phyloP scores from a whole-genome alignment of 2,329 filamentous ascomycete genomes.

The Fusarium temperatum region DNA sequence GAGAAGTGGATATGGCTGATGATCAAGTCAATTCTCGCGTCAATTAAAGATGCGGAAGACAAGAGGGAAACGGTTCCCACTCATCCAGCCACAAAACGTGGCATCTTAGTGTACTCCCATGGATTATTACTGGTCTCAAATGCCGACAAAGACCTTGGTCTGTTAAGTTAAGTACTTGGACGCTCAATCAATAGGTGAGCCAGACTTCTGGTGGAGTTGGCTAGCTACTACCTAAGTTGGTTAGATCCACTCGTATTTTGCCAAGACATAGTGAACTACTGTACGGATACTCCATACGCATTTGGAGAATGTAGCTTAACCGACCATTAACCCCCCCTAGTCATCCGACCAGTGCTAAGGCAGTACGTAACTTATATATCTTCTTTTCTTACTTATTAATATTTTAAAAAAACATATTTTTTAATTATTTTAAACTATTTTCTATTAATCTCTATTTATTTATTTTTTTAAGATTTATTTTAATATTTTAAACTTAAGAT shows the following conservation, averaged over 20 bases:
- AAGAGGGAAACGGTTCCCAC: slow-evolving; percentile 1
- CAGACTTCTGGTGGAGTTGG: not conserved
- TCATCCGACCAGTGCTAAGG: no score
- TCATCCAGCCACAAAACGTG: slow-evolving; percentile 8
- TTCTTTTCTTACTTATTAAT: no score
- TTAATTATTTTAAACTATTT: no score
- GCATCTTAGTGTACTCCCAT: not conserved
- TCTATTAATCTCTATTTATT: no score
- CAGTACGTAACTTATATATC: no score
- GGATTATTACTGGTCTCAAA: not conserved
- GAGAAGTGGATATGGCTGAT: not conserved
- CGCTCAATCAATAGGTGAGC: not conserved
- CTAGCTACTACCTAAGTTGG: not conserved
- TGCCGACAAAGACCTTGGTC: slow-evolving; percentile 14
- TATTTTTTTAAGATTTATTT: no score
- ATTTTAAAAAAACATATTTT: no score
- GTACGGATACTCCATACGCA: not conserved
- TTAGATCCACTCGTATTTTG: not conserved
- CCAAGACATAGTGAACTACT: slow-evolving; percentile 1
- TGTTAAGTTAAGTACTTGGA: not conserved
- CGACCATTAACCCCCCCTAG: no score
- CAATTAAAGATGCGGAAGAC: not conserved
- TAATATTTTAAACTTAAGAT: no score
- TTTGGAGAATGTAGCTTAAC: no score
- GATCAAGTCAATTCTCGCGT: not conserved